Evolutionary conservation across 345 rosid genomes (phyloP), one percentile per base, ranked within the genome.

Genomic region (Eucalyptus marginata): DNA sequence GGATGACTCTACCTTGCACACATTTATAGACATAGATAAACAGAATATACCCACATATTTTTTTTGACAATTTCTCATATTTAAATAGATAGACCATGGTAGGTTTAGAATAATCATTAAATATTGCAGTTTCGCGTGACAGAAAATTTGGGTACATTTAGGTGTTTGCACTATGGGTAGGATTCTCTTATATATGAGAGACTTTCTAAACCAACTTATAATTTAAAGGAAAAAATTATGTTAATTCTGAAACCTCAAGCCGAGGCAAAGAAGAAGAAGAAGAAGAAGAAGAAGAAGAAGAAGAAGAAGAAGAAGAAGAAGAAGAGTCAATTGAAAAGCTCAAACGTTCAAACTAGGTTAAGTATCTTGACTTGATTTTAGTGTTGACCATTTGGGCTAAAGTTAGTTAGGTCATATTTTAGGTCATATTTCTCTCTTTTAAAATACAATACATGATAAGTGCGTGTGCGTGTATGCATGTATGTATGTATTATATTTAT

Each of bases 261-360:
- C 68, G 33, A 62, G 68, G 31, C 11, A 6, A 49, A 4, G n/a
- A n/a, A n/a, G n/a, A 49, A 4, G 1, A 49, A 14, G 1, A 49
- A 1, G 1, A 13, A 49, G 1, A 49, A 49, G 14, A 49, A 49
- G 2, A 49, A 13, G 50, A 4, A 49, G 1, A 49, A 49, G 2
- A 49, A 13, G 52, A 15, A 50, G 7, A 6, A 43, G 7, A 43
- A 43, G 44, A 43, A 43, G 44, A 43, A 51, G 22, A 51, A 51
- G 20, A 68, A 16, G 5, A 68, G 24, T 25, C 22, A 68, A 33
- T n/a, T 33, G 36, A 18, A 47, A 49, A 85, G n/a, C 33, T 49
- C 7, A 29, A 62, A 62, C 68, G 47, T 76, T 20, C 83, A 76
- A 76, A 33, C 25, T 68, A 68, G 13, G 80, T 68, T 68, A 68